phyloP scores from a whole-genome alignment of 768 basidiomycete genomes.

The Mycena metata region DNA sequence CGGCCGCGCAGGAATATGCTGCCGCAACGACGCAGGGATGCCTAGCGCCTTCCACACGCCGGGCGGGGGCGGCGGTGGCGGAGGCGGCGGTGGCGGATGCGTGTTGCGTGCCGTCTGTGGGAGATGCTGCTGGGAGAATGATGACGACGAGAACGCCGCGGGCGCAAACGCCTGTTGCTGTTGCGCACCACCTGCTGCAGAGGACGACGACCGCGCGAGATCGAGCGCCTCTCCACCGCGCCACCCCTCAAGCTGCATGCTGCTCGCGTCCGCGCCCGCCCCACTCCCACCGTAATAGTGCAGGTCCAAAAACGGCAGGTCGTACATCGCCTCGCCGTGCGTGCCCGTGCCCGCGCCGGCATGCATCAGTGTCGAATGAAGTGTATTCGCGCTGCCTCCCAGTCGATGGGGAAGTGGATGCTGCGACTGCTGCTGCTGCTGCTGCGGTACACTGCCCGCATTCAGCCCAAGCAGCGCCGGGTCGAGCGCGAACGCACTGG shows the following conservation, averaged over 20 bases:
- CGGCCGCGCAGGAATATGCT: constrained; percentile 34
- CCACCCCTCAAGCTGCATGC: constrained; percentile 28
- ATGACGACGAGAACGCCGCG: constrained; percentile 25
- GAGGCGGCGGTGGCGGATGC: background rate
- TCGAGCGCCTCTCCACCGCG: constrained; percentile 54
- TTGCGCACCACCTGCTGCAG: background rate
- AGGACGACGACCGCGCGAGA: constrained; percentile 47
- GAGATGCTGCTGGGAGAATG: constrained; percentile 18
- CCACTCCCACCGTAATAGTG: constrained; percentile 67
- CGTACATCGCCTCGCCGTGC: constrained; percentile 48
- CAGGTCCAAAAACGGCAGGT: constrained; percentile 79
- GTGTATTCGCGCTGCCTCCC: constrained; percentile 1
- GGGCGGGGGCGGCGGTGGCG: background rate
- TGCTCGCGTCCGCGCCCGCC: constrained; percentile 21
- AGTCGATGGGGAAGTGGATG: too few relatives aligned
- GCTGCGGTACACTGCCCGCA: background rate
- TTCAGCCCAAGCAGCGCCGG: constrained; percentile 22
- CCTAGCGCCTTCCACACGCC: constrained; percentile 35
- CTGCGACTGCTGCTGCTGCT: too few relatives aligned
- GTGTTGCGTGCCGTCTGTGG: background rate
- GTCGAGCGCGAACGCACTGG: constrained; percentile 30
- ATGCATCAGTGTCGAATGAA: constrained; percentile 20
- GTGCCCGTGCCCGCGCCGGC: background rate
- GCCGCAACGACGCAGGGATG: constrained; percentile 37
- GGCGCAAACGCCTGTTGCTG: constrained; percentile 21